phyloP scores from a whole-genome alignment of 345 rosid species.

The Brassica cretica region DNA sequence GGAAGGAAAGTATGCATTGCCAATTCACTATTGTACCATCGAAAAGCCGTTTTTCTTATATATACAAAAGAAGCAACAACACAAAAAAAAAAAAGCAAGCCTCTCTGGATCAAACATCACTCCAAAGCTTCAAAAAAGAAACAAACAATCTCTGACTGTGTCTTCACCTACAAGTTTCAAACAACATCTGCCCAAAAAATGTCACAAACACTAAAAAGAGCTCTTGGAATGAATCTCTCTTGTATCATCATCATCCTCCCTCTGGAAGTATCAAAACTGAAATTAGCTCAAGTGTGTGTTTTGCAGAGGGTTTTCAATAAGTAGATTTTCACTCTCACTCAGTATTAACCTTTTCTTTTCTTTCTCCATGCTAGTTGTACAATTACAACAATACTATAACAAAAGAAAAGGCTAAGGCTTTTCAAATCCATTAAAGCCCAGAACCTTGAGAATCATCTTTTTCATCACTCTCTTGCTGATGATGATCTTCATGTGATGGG shows the following conservation, averaged over 20 bases:
- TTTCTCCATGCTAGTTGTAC: constrained; percentile 48
- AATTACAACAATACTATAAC: constrained; percentile 45
- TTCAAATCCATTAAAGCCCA: constrained; percentile 49
- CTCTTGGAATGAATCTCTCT: constrained; percentile 2
- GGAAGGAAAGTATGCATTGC: constrained; percentile 29
- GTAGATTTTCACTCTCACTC: constrained; percentile 49
- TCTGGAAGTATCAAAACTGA: constrained; percentile 22
- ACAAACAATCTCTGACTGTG: constrained; percentile 49
- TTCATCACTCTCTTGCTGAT: constrained; percentile 50
- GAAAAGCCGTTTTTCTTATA: constrained; percentile 37
- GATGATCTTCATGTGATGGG: constrained; percentile 42
- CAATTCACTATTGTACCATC: constrained; percentile 13
- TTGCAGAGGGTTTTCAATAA: constrained; percentile 40
- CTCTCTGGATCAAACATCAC: constrained; percentile 48
- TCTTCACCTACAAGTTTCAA: constrained; percentile 69
- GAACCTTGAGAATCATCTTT: constrained; percentile 91
- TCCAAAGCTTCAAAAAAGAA: constrained; percentile 39
- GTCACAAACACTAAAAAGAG: constrained; percentile 22
- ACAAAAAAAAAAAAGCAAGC: constrained; percentile 49
- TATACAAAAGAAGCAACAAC: constrained; percentile 55
- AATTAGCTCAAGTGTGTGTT: constrained; percentile 45
- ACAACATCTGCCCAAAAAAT: constrained; percentile 26
- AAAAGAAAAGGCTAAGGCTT: constrained; percentile 44
- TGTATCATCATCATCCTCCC: constrained; percentile 30
- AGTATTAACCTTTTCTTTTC: constrained; percentile 28